These are phyloP conservation scores for Alternaria dauci DNA, from an alignment of 2,329 filamentous ascomycete genomes.

Conservation along the genomic window DNA sequence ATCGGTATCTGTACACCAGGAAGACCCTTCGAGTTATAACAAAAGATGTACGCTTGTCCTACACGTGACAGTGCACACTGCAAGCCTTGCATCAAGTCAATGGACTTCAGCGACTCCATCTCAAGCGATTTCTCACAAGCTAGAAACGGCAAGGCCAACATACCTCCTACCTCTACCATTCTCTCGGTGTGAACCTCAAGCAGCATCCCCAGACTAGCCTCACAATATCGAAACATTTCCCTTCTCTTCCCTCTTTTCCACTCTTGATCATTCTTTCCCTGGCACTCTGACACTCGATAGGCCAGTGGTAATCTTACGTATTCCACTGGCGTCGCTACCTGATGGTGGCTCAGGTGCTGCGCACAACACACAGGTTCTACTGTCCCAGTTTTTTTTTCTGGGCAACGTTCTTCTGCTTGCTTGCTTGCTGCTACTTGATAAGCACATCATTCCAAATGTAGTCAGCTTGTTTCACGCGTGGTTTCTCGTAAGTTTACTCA, in stretches of 20 bases:
- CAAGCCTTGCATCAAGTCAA: not conserved
- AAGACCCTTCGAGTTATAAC: not conserved
- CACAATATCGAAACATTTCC: too few species aligned
- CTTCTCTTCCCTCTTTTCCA: too few species aligned
- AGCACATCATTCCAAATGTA: not conserved
- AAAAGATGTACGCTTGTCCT: not conserved
- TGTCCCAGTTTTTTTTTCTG: not conserved
- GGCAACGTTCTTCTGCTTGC: not conserved
- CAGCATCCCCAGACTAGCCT: too few species aligned
- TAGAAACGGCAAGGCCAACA: too few species aligned
- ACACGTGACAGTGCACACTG: not conserved
- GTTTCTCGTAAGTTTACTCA: not conserved
- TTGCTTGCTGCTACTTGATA: not conserved
- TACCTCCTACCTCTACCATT: too few species aligned
- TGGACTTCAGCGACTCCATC: too few species aligned
- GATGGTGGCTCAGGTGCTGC: too few species aligned
- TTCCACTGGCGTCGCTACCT: not conserved
- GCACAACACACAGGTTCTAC: not conserved
- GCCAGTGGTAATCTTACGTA: too few species aligned
- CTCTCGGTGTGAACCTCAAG: too few species aligned
- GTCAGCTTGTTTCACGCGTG: not conserved
- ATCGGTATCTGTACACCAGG: not conserved
- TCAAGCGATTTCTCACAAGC: too few species aligned
- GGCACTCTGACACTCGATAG: too few species aligned
- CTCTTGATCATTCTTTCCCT: too few species aligned